phyloP scores from a whole-genome alignment of 2,329 filamentous ascomycete genomes.

The Cordyceps pruinosa region DNA sequence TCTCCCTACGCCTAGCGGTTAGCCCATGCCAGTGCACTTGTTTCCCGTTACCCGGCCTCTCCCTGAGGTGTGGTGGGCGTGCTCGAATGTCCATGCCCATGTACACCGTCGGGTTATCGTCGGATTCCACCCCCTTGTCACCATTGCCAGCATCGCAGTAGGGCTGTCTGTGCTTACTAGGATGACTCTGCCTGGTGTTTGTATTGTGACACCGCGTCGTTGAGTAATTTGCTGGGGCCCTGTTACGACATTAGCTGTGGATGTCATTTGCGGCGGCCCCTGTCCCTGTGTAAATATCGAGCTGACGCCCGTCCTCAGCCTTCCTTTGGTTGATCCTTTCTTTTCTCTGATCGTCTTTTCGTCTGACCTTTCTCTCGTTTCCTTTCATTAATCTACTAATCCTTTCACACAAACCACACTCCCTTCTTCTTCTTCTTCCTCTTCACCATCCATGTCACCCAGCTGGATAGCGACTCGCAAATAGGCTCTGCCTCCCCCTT shows the following conservation, averaged over 20 bases:
- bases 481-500: background rate
- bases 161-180: conserved; percentile 12
- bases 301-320: conserved; percentile 3
- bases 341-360: background rate
- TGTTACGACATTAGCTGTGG: background rate
- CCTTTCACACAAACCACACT: background rate
- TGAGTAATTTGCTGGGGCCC: conserved; percentile 9
- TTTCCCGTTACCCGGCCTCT: background rate
- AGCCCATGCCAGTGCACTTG: background rate
- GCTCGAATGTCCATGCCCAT: too few relatives aligned
- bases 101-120: background rate
- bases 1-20: background rate
- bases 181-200: background rate
- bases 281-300: conserved; percentile 2
- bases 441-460: background rate
- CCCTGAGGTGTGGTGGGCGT: background rate
- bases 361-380: background rate
- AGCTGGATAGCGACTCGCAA: background rate
- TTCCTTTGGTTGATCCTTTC: background rate
- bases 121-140: background rate
- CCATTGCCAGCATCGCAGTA: background rate
- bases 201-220: background rate
- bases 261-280: conserved; percentile 6
- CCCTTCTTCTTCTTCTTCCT: too few relatives aligned
- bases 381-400: background rate